Evolutionary conservation across 768 basidiomycete species (phyloP).

Genomic region (Phlebiopsis gigantea): DNA sequence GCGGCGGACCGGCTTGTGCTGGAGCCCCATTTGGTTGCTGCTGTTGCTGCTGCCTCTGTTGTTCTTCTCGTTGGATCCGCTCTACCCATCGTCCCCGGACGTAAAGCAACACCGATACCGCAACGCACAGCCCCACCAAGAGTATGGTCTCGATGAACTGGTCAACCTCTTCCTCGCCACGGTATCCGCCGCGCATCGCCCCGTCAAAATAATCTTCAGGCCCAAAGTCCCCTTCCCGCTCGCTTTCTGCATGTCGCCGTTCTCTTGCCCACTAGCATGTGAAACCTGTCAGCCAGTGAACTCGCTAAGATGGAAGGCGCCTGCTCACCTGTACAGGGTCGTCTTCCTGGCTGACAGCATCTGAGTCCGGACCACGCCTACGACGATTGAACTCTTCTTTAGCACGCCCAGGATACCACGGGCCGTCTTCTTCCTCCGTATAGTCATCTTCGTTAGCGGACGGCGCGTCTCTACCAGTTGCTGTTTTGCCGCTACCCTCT

Average conservation of each 20-base stretch:
- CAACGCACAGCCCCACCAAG: slow-evolving; percentile 65
- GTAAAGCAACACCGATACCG: slow-evolving; percentile 72
- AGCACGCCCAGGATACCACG: slow-evolving; percentile 83
- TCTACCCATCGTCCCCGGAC: slow-evolving; percentile 75
- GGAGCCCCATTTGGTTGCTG: slow-evolving; percentile 25
- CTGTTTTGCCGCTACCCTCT: slow-evolving; percentile 1
- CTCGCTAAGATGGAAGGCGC: neutral
- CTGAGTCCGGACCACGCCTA: slow-evolving; percentile 35
- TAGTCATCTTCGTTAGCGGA: slow-evolving; percentile 23
- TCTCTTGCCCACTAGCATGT: slow-evolving; percentile 68
- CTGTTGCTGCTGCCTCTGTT: slow-evolving; percentile 35
- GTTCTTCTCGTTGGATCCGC: slow-evolving; percentile 60
- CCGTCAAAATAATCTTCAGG: slow-evolving; percentile 83
- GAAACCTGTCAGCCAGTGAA: neutral
- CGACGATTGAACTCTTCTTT: slow-evolving; percentile 70
- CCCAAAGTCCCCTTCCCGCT: slow-evolving; percentile 68
- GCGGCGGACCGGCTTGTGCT: slow-evolving; percentile 8
- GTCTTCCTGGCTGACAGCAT: slow-evolving; percentile 41
- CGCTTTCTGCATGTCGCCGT: slow-evolving; percentile 63
- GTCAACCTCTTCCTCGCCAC: slow-evolving; percentile 59
- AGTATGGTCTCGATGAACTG: slow-evolving; percentile 80
- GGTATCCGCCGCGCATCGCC: slow-evolving; percentile 48
- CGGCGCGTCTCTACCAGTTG: slow-evolving; percentile 14
- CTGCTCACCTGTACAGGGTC: slow-evolving; percentile 65
- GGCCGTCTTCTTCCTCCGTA: slow-evolving; percentile 47